Conservation (phyloP, 257 asterid species). For the Paraleonurus japonicus region DNA sequence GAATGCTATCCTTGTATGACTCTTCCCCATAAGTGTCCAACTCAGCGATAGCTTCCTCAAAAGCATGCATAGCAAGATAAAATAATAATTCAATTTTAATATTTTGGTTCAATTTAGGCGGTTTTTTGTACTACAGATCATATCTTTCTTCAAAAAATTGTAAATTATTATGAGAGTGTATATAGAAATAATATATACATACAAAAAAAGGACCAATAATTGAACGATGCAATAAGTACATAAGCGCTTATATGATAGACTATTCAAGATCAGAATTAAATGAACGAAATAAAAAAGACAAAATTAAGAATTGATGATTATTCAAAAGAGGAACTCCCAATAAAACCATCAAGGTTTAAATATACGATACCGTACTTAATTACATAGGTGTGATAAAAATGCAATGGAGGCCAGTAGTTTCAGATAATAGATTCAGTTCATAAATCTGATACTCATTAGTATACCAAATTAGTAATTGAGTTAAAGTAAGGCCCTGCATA, state of each 20-base stretch:
- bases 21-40: slow-evolving; percentile 74
- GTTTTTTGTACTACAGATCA: too few species aligned
- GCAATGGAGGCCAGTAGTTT: not conserved
- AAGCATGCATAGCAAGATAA: slow-evolving; percentile 41
- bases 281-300: too few species aligned
- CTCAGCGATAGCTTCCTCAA: slow-evolving; percentile 77
- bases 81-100: not conserved
- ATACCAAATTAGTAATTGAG: not conserved
- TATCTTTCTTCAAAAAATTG: too few species aligned
- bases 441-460: not conserved
- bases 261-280: too few species aligned
- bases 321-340: not conserved
- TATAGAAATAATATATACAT: too few species aligned
- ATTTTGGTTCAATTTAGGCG: too few species aligned
- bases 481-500: not conserved
- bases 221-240: too few species aligned
- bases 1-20: slow-evolving; percentile 74
- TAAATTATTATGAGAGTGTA: too few species aligned
- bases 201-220: too few species aligned
- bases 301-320: too few species aligned
- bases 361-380: not conserved
- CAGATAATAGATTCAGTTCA: not conserved
- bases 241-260: too few species aligned
- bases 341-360: not conserved
- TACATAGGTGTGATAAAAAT: not conserved